phyloP scores from a whole-genome alignment of 768 basidiomycete species.

The Sporobolomyces roseus region DNA sequence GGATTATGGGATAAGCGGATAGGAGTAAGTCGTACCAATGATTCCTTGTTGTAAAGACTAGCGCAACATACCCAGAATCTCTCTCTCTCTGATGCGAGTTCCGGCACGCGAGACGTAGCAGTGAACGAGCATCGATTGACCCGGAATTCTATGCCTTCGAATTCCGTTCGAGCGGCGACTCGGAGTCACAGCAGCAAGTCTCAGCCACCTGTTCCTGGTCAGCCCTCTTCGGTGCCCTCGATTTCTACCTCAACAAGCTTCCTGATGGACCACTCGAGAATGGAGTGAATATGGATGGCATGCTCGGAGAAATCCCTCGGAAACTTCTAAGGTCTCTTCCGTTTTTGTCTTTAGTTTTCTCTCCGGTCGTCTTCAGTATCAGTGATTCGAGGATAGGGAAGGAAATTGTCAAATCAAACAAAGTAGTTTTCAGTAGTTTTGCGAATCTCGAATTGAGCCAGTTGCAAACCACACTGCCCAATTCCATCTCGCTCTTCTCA shows the following conservation, averaged over 20 bases:
- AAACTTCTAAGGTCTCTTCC: too few species aligned
- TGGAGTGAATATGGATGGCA: conserved; percentile 50
- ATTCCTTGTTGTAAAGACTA: too few species aligned
- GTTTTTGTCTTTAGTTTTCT: too few species aligned
- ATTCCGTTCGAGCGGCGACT: conserved; percentile 63
- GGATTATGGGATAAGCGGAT: conserved; percentile 35
- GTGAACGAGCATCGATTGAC: too few species aligned
- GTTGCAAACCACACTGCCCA: conserved; percentile 38
- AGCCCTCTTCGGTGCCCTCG: conserved; percentile 67
- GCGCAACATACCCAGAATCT: too few species aligned
- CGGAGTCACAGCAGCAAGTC: not conserved
- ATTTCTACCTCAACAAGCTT: conserved; percentile 64
- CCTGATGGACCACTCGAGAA: conserved; percentile 54
- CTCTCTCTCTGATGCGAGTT: too few species aligned
- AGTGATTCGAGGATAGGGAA: too few species aligned
- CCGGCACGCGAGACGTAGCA: too few species aligned
- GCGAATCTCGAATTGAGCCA: not conserved
- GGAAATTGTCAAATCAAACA: too few species aligned
- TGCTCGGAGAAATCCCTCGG: conserved; percentile 49
- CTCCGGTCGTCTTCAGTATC: too few species aligned
- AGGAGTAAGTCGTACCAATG: too few species aligned
- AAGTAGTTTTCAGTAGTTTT: too few species aligned
- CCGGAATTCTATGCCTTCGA: conserved; percentile 86
- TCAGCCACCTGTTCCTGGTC: conserved; percentile 65
- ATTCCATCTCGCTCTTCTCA: conserved; percentile 37